These are phyloP conservation scores for Physaria fendleri DNA, from an alignment of 345 rosid species.

Conservation along the genomic window DNA sequence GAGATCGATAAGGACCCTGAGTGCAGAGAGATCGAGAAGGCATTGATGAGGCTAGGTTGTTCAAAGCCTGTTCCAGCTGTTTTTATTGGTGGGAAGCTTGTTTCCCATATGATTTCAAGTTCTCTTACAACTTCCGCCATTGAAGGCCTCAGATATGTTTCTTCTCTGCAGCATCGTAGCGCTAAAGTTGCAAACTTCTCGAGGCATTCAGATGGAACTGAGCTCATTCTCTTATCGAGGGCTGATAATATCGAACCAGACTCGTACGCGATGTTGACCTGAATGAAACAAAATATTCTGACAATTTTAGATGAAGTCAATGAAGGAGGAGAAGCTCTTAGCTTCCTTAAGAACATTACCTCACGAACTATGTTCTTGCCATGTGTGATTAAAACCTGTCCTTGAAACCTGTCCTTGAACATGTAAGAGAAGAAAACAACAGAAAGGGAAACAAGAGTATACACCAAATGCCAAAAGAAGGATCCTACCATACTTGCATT, in stretches of 20 bases:
- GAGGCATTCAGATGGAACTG: constrained; percentile 77
- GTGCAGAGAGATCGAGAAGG: constrained; percentile 65
- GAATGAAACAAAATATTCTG: constrained; percentile 1
- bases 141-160: constrained; percentile 75
- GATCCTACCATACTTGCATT: too few relatives aligned
- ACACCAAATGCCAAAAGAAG: too few relatives aligned
- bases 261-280: constrained; percentile 66
- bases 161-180: constrained; percentile 64
- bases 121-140: constrained; percentile 88
- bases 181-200: constrained; percentile 75
- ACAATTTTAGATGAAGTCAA: background rate
- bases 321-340: background rate
- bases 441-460: too few relatives aligned
- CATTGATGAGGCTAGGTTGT: constrained; percentile 62
- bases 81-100: constrained; percentile 64
- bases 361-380: constrained; percentile 96
- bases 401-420: too few relatives aligned
- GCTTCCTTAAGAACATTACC: constrained; percentile 46
- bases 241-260: constrained; percentile 71
- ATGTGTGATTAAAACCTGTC: constrained; percentile 71
- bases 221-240: constrained; percentile 75
- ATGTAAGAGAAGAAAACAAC: too few relatives aligned
- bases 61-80: constrained; percentile 60
- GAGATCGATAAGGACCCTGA: constrained; percentile 74
- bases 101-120: constrained; percentile 64